phyloP scores from a whole-genome alignment of 345 rosid genomes.

The Melastoma malabathricum region DNA sequence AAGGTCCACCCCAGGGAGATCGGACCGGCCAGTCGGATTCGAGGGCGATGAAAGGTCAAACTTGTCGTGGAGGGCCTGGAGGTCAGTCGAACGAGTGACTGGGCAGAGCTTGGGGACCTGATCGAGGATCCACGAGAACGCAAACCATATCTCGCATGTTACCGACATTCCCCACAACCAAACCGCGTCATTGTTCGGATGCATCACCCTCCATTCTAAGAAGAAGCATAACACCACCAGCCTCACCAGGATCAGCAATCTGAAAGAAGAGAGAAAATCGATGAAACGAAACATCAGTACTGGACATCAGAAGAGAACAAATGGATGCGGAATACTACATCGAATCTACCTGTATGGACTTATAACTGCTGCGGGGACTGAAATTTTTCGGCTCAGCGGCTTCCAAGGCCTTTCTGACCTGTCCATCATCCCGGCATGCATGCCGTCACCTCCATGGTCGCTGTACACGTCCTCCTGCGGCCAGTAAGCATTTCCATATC shows the following conservation, averaged over 20 bases:
- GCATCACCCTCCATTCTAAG: slow-evolving; percentile 59
- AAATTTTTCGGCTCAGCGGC: slow-evolving; percentile 55
- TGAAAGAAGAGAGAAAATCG: slow-evolving; percentile 2
- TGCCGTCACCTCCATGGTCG: slow-evolving; percentile 48
- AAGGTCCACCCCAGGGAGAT: slow-evolving; percentile 79
- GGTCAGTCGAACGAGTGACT: slow-evolving; percentile 70
- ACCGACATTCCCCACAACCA: slow-evolving; percentile 91
- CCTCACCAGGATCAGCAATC: slow-evolving; percentile 46
- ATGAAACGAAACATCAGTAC: too few species aligned
- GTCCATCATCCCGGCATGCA: slow-evolving; percentile 42
- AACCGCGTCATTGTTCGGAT: slow-evolving; percentile 72
- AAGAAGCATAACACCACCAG: slow-evolving; percentile 57
- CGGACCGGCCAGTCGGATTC: slow-evolving; percentile 82
- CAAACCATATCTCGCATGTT: slow-evolving; percentile 81
- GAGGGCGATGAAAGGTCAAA: slow-evolving; percentile 80
- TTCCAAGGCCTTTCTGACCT: slow-evolving; percentile 82
- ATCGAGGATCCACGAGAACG: slow-evolving; percentile 91
- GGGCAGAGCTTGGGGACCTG: slow-evolving; percentile 78
- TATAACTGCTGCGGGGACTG: slow-evolving; percentile 42
- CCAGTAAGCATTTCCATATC: slow-evolving; percentile 75
- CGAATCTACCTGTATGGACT: slow-evolving; percentile 73
- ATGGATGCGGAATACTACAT: too few species aligned
- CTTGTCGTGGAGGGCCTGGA: slow-evolving; percentile 70
- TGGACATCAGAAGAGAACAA: not conserved
- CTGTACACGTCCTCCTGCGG: slow-evolving; percentile 56